Conservation (phyloP, 176 grass and related monocot genomes). For the Musa schizocarpa region DNA sequence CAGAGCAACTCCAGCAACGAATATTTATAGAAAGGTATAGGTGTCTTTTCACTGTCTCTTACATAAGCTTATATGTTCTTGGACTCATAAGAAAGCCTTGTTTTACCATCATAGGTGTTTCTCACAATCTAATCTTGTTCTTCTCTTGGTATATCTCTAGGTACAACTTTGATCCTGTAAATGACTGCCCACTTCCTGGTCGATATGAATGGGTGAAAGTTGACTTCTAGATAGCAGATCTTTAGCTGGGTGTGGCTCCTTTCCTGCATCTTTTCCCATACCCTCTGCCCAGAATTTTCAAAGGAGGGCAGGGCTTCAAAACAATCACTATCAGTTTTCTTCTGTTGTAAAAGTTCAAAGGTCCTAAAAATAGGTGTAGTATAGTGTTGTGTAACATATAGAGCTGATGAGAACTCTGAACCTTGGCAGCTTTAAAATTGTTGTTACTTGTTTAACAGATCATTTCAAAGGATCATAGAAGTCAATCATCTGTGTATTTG, state of each 20-base stretch:
- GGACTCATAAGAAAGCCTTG: not conserved
- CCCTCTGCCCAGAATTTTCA: conserved; percentile 22
- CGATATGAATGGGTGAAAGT: conserved; percentile 18
- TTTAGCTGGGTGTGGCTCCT: conserved; percentile 10
- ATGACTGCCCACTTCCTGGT: conserved; percentile 11
- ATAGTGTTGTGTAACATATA: conserved; percentile 11
- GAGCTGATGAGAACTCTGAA: conserved; percentile 8
- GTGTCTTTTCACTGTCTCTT: not conserved
- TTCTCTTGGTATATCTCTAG: not conserved
- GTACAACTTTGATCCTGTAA: conserved; percentile 23
- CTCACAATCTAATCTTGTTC: not conserved
- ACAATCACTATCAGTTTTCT: not conserved
- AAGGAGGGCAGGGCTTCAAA: conserved; percentile 9
- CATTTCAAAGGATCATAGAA: not conserved
- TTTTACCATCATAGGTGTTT: not conserved
- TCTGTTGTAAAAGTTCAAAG: conserved; percentile 18
- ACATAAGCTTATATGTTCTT: not conserved
- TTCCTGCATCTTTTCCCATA: not conserved
- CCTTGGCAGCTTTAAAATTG: not conserved
- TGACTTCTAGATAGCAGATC: not conserved
- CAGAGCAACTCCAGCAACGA: conserved; percentile 31
- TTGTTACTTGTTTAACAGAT: not conserved
- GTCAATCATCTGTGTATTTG: not conserved
- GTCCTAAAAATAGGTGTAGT: conserved; percentile 4
- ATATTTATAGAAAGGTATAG: conserved; percentile 36